Percentiles rank a stretch among this genome's conserved stretches.
These are phyloP conservation scores for Bipolaris victoriae DNA, from an alignment of 2,329 filamentous ascomycete species.

Conservation along the genomic window DNA sequence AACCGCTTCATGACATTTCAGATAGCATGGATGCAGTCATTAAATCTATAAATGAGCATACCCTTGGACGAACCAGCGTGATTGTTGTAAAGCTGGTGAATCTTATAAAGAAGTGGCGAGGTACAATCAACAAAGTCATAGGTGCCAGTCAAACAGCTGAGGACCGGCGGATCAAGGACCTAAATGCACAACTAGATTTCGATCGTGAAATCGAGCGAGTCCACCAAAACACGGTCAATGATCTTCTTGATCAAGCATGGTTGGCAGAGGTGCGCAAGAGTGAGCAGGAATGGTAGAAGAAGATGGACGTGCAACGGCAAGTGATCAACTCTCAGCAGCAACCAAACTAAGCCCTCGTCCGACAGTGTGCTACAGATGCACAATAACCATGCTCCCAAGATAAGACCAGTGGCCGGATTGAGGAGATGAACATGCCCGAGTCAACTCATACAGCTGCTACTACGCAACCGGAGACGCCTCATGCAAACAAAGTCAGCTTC, in stretches of 20 bases:
- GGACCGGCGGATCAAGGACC: background rate
- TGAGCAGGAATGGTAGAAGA: slow-evolving; percentile 1
- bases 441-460: background rate
- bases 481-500: background rate
- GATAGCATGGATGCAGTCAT: background rate
- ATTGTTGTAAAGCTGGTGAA: background rate
- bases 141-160: slow-evolving; percentile 4
- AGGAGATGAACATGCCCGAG: background rate
- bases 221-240: background rate
- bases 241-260: background rate
- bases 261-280: slow-evolving; percentile 4
- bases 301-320: slow-evolving; percentile 5
- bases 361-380: background rate
- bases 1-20: background rate
- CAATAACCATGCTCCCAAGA: background rate
- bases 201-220: background rate
- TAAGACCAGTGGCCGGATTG: background rate
- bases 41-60: background rate
- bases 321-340: background rate
- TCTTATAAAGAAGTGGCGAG: background rate
- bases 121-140: slow-evolving; percentile 1
- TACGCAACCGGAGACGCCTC: background rate
- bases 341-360: background rate
- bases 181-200: slow-evolving; percentile 6
- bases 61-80: background rate